Conservation (phyloP, 1,284 basidiomycete species). For the Lignosus rhinocerotis region DNA sequence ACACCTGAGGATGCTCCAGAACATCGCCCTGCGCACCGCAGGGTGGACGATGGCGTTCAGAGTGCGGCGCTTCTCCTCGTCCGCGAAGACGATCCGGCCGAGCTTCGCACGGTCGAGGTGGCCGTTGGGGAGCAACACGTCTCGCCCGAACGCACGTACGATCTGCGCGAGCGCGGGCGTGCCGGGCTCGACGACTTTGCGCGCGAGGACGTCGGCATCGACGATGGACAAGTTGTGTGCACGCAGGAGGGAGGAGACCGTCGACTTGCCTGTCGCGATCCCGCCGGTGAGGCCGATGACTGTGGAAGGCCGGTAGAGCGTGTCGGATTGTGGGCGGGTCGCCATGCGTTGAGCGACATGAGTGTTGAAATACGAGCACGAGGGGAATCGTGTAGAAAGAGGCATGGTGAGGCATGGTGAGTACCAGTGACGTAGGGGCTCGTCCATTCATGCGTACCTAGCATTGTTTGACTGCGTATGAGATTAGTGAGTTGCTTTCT, state of each 20-base stretch:
- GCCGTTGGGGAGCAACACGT: conserved; percentile 70
- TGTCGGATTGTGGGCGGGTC: too few relatives aligned
- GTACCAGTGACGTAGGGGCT: neutral
- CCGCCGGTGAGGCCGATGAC: conserved; percentile 96
- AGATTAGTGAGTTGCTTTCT: neutral
- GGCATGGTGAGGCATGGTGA: neutral
- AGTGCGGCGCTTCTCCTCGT: conserved; percentile 68
- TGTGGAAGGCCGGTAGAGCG: conserved; percentile 32
- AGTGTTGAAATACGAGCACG: neutral
- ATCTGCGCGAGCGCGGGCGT: conserved; percentile 75
- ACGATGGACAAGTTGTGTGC: conserved; percentile 75
- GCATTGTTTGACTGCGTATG: conserved; percentile 7
- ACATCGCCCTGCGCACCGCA: conserved; percentile 78
- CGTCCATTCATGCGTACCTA: conserved; percentile 10
- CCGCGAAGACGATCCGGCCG: conserved; percentile 84
- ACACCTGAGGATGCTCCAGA: conserved; percentile 63
- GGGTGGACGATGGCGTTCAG: conserved; percentile 92
- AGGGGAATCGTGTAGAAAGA: neutral
- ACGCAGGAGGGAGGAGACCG: conserved; percentile 79
- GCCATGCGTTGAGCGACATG: neutral
- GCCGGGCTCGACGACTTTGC: conserved; percentile 86
- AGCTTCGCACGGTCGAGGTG: conserved; percentile 82
- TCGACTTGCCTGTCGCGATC: conserved; percentile 96
- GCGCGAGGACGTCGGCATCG: conserved; percentile 91
- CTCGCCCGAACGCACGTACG: conserved; percentile 69